phyloP scores from a whole-genome alignment of 2,329 filamentous ascomycete species.

The Fusarium odoratissimum region DNA sequence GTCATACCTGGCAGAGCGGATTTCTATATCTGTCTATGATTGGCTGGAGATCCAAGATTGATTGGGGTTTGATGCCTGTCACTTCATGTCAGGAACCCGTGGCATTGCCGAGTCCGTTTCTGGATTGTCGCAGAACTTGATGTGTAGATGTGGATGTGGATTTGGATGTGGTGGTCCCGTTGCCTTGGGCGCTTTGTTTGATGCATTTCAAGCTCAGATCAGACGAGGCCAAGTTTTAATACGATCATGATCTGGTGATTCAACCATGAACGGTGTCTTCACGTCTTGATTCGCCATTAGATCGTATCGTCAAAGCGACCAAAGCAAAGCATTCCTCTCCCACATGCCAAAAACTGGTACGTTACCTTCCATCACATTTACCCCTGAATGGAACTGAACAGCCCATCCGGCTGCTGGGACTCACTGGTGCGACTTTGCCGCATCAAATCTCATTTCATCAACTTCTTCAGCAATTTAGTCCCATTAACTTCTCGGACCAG shows the following conservation, averaged over 20 bases:
- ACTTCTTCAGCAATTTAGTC: not conserved
- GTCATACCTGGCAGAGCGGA: not conserved
- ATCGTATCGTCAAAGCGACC: not conserved
- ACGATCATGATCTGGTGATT: slow-evolving; percentile 11
- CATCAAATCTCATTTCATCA: slow-evolving; percentile 34
- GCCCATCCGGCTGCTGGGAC: not conserved
- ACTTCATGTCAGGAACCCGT: slow-evolving; percentile 38
- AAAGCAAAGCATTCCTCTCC: not conserved
- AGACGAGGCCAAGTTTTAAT: not conserved
- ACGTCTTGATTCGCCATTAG: not conserved
- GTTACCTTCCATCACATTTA: not conserved
- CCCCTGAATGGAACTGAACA: slow-evolving; percentile 19
- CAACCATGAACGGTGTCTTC: not conserved
- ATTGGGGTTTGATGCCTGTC: slow-evolving; percentile 16
- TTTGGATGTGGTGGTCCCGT: not conserved
- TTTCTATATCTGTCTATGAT: not conserved
- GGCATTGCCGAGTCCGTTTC: slow-evolving; percentile 26
- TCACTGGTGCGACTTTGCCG: slow-evolving; percentile 20
- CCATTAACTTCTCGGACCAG: slow-evolving; percentile 11
- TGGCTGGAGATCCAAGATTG: not conserved
- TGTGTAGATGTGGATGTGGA: not conserved
- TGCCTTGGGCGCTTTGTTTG: slow-evolving; percentile 11
- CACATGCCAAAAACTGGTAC: not conserved
- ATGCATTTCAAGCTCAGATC: slow-evolving; percentile 6
- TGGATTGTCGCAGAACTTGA: slow-evolving; percentile 30